phyloP scores from a whole-genome alignment of 139 green algal genomes.

The Pycnococcus provasolii region DNA sequence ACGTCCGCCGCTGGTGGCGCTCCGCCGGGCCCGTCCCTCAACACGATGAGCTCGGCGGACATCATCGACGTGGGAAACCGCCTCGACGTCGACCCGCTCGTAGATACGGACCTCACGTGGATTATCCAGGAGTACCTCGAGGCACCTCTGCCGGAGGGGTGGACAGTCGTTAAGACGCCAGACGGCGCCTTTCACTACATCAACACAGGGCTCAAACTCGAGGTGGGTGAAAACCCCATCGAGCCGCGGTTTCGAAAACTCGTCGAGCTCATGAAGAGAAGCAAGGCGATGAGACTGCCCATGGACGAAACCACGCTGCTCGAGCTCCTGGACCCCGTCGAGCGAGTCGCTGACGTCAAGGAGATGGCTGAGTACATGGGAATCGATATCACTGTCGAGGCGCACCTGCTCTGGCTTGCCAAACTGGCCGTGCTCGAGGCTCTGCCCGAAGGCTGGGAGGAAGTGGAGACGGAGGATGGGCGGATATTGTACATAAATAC shows the following conservation, averaged over 20 bases:
- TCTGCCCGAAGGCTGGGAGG: conserved; percentile 19
- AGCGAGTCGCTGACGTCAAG: not conserved
- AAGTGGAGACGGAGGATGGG: conserved; percentile 8
- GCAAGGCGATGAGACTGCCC: not conserved
- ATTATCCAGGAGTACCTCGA: conserved; percentile 25
- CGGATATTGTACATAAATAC: conserved; percentile 14
- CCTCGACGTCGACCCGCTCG: conserved; percentile 15
- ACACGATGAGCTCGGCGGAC: not conserved
- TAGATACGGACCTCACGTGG: conserved; percentile 13
- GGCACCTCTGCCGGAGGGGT: conserved; percentile 9
- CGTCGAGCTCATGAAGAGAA: conserved; percentile 9
- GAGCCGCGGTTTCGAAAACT: conserved; percentile 21
- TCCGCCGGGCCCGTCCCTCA: too few species aligned
- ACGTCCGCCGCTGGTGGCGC: too few species aligned
- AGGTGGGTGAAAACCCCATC: conserved; percentile 11
- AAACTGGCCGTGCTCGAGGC: conserved; percentile 17
- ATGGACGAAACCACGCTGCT: conserved; percentile 16
- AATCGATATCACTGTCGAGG: conserved; percentile 3
- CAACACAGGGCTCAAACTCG: conserved; percentile 7
- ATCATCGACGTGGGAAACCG: conserved; percentile 10
- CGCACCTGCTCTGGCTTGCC: conserved; percentile 22
- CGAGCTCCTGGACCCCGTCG: conserved; percentile 13
- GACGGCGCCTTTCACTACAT: conserved; percentile 9
- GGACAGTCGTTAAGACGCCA: conserved; percentile 16
- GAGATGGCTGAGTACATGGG: conserved; percentile 22